Base-by-base conservation (phyloP, 345 rosid genomes). In the Eucalyptus cladocalyx region DNA sequence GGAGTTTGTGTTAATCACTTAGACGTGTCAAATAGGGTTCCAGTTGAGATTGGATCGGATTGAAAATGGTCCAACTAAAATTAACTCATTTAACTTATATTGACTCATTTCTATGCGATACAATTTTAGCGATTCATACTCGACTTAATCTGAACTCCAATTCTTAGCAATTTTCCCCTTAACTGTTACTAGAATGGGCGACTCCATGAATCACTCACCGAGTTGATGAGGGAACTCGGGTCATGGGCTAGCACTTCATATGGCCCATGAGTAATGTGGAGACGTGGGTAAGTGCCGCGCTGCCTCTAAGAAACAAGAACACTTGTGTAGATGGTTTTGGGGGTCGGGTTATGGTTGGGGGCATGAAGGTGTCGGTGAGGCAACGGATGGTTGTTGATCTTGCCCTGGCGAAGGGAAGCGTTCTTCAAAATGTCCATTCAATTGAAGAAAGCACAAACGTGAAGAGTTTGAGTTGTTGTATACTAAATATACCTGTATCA, bases 111-210 rank as follows among this genome's bases (percentile, higher is more conserved):
- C 21, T 3, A 40, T 10, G 45, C 3, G 0, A 76, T 19, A 76
- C 3, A 11, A 19, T 11, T 76, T 37, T 21, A 76, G 8, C 0
- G 1, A 37, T 23, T 21, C 45, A 6, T 76, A 76, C 45, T 10
- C 0, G 1, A 72, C 14, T 12, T 2, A 1, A 19, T 12, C 2
- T 6, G 1, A 23, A 37, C 45, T 72, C 40, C 45, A 37, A 37
- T 37, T 37, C 81, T 72, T 11, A 72, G 45, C 15, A 19, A 72
- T 72, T 72, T 19, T 37, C 45, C 0, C 28, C 14, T 19, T 72
- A 40, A 21, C 3, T 72, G 45, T 37, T 18, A 23, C 6, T 21
- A 19, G 45, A 72, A 19, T 11, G 45, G 43, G 26, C 1, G 2
- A 72, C 81, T 72, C 28, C 28, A 37, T 72, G 3, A 24, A 11